Percentiles rank a stretch among this genome's conserved stretches.
phyloP scores from a whole-genome alignment of 2,329 filamentous ascomycete genomes.

The Colletotrichum karsti region DNA sequence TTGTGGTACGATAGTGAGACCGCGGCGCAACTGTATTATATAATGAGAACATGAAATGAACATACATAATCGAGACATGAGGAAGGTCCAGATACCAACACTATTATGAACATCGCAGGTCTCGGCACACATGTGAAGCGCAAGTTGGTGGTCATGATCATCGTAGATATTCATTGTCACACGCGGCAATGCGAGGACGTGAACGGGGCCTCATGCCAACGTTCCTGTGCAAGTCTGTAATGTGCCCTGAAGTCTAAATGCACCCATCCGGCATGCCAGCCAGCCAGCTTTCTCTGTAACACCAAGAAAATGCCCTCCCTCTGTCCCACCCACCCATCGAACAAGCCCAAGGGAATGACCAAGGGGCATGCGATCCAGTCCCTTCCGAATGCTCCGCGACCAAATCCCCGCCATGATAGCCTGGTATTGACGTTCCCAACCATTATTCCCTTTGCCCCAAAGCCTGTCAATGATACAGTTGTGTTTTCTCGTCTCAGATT shows the following conservation, averaged over 20 bases:
- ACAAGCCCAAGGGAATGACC: background rate
- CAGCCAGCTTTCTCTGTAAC: background rate
- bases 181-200: background rate
- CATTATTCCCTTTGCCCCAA: background rate
- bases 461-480: no score
- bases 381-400: background rate
- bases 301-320: background rate
- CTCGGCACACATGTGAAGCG: no score
- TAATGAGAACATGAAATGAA: background rate
- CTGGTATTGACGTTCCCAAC: background rate
- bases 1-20: background rate
- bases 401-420: background rate
- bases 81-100: no score
- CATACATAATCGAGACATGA: background rate
- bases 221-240: background rate
- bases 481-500: constrained; percentile 30
- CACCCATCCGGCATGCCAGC: background rate
- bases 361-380: no score
- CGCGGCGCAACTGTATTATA: background rate
- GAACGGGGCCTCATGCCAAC: no score
- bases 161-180: background rate
- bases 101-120: no score
- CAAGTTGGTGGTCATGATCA: background rate
- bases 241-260: background rate
- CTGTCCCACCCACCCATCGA: background rate